Conservation (phyloP, 306 rosid genomes). For the Castanea mollissima region DNA sequence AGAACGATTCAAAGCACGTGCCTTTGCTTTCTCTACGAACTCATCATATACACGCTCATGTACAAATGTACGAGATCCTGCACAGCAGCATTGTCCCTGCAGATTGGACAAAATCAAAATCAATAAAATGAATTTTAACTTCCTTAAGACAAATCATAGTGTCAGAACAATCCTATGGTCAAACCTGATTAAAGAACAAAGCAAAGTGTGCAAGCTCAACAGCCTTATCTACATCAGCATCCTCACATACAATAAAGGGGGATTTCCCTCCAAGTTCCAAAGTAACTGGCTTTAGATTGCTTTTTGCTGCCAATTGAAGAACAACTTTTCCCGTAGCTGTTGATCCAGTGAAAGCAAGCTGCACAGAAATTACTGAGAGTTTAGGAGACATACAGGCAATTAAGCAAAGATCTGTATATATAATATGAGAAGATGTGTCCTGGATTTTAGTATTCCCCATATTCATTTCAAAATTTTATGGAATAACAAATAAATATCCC, state of each 20-base stretch:
- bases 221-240: slow-evolving; percentile 85
- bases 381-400: not conserved
- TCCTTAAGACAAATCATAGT: not conserved
- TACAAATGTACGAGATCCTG: slow-evolving; percentile 91
- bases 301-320: slow-evolving; percentile 68
- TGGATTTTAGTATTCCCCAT: not conserved
- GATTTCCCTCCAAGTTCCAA: slow-evolving; percentile 97
- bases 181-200: slow-evolving; percentile 83
- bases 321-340: slow-evolving; percentile 78
- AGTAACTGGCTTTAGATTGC: slow-evolving; percentile 87
- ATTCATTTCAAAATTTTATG: not conserved
- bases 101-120: slow-evolving; percentile 15
- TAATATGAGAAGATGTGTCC: not conserved
- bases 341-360: slow-evolving; percentile 96
- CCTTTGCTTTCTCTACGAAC: slow-evolving; percentile 79
- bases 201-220: slow-evolving; percentile 90
- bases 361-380: slow-evolving; percentile 23
- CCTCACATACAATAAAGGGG: slow-evolving; percentile 86
- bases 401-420: not conserved
- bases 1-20: slow-evolving; percentile 65
- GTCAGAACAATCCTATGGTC: not conserved
- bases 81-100: slow-evolving; percentile 97
- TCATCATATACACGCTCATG: slow-evolving; percentile 79
- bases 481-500: not conserved
- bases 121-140: slow-evolving; percentile 10